phyloP scores from a whole-genome alignment of 2,329 filamentous ascomycete species.

The Fusarium sp. region DNA sequence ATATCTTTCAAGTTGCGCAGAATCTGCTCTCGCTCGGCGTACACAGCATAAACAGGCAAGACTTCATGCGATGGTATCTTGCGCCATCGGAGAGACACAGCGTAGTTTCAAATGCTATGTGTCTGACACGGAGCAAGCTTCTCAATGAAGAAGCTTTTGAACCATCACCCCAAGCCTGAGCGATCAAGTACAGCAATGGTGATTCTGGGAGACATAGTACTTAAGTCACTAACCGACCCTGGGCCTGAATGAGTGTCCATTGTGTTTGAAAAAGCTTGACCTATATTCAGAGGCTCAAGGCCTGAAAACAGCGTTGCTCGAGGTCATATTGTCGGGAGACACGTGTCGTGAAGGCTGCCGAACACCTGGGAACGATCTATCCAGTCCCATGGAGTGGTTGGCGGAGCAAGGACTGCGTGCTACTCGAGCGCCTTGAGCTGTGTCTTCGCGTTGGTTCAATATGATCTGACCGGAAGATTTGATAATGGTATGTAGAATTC shows the following conservation, averaged over 20 bases:
- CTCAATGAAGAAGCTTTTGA: background rate
- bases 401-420: background rate
- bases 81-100: constrained; percentile 1
- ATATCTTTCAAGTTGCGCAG: constrained; percentile 11
- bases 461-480: background rate
- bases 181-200: background rate
- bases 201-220: background rate
- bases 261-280: background rate
- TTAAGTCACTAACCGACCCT: background rate
- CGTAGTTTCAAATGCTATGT: background rate
- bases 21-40: constrained; percentile 14
- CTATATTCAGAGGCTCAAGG: background rate
- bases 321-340: too few species aligned
- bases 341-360: background rate
- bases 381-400: background rate
- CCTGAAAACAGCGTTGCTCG: background rate
- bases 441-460: background rate
- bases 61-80: constrained; percentile 4
- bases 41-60: constrained; percentile 25
- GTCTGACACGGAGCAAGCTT: background rate
- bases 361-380: background rate
- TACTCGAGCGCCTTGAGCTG: background rate
- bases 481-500: too few species aligned
- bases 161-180: background rate
- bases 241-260: background rate